phyloP scores from a whole-genome alignment of 805 yeast genomes.

The Saturnispora besseyi region DNA sequence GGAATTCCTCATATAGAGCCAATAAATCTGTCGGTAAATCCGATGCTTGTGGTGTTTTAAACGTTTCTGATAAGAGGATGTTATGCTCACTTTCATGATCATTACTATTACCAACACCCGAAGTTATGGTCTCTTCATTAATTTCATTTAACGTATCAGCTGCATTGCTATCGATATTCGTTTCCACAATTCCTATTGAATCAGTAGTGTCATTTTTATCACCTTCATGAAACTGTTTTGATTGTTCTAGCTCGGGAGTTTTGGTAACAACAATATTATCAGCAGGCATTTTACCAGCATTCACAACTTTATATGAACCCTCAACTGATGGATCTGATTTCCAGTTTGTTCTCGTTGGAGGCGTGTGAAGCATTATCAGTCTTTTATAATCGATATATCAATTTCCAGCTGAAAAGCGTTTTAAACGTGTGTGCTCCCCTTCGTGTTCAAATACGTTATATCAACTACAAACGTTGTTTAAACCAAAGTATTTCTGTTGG shows the following conservation, averaged over 20 bases:
- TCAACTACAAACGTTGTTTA: neutral
- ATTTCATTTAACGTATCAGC: neutral
- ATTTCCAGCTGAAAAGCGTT: neutral
- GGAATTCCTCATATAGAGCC: slow-evolving; percentile 21
- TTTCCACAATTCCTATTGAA: neutral
- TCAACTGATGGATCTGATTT: slow-evolving; percentile 15
- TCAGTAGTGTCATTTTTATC: neutral
- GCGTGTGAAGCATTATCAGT: slow-evolving; percentile 26
- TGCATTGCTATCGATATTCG: neutral
- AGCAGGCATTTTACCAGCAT: neutral
- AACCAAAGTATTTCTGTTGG: neutral
- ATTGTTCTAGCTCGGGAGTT: neutral
- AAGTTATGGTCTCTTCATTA: neutral
- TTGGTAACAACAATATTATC: neutral
- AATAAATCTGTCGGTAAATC: slow-evolving; percentile 23
- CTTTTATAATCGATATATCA: neutral
- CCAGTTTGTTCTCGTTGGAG: slow-evolving; percentile 28
- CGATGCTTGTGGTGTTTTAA: slow-evolving; percentile 14
- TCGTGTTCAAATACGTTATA: neutral
- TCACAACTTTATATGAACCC: neutral
- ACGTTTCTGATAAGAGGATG: slow-evolving; percentile 13
- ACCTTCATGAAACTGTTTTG: neutral
- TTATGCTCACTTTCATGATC: slow-evolving; percentile 2
- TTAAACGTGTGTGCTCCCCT: neutral
- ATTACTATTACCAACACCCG: neutral